phyloP scores from a whole-genome alignment of 2,329 filamentous ascomycete genomes.

The Raffaelea albimanens region DNA sequence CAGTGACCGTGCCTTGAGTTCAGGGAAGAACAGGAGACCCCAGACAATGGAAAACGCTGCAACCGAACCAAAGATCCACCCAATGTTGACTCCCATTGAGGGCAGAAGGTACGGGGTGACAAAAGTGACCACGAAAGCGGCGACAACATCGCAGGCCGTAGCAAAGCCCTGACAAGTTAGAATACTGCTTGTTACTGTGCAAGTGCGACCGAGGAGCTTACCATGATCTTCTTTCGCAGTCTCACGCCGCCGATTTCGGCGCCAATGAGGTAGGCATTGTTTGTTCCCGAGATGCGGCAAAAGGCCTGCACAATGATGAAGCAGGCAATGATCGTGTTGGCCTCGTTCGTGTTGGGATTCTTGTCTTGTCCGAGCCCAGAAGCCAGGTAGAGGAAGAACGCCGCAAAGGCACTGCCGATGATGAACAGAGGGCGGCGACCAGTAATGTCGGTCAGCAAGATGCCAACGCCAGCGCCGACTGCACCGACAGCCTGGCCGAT shows the following conservation, averaged over 20 bases:
- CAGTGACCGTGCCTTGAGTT: conserved; percentile 5
- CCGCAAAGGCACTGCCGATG: background rate
- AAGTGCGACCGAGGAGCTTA: background rate
- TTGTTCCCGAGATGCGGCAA: conserved; percentile 7
- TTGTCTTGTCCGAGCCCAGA: conserved; percentile 3
- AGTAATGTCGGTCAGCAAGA: conserved; percentile 3
- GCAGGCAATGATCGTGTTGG: conserved; percentile 10
- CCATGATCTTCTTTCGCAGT: conserved; percentile 10
- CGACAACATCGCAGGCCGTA: conserved; percentile 5
- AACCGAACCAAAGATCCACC: conserved; percentile 10
- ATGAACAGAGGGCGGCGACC: conserved; percentile 8
- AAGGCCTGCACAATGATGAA: conserved; percentile 9
- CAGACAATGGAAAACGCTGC: conserved; percentile 9
- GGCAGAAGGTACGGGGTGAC: conserved; percentile 10
- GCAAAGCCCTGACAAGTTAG: conserved; percentile 1
- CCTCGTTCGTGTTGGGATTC: conserved; percentile 3
- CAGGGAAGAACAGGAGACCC: background rate
- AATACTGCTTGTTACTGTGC: too few relatives aligned
- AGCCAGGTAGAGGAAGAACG: conserved; percentile 8
- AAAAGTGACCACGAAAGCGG: conserved; percentile 7
- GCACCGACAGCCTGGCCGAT: conserved; percentile 9
- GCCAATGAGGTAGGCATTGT: conserved; percentile 8
- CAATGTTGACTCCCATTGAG: conserved; percentile 9
- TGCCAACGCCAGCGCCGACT: conserved; percentile 5
- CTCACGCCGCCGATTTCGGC: conserved; percentile 9